A percentile compares a stretch with the other conserved stretches of the same genome.
Evolutionary conservation across 306 rosid species (phyloP).

Genomic region (Mimosa pudica): DNA sequence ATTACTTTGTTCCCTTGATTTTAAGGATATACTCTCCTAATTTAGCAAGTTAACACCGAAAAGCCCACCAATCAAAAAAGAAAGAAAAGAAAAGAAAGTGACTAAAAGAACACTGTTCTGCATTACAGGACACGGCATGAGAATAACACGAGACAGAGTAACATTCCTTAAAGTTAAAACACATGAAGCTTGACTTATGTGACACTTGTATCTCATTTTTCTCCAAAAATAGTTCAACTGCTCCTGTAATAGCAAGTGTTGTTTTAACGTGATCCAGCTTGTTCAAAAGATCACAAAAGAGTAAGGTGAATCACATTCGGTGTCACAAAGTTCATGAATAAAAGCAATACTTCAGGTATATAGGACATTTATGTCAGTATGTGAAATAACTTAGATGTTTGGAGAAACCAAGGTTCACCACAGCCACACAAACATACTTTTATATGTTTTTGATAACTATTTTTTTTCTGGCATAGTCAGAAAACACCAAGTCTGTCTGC

Average conservation of each 20-base stretch:
- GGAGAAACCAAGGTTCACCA: conserved; percentile 32
- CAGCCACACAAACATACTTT: conserved; percentile 25
- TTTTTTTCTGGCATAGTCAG: not conserved
- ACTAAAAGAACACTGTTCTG: not conserved
- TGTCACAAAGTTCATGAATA: not conserved
- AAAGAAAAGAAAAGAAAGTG: too few species aligned
- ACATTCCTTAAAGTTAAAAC: conserved; percentile 3
- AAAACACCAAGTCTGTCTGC: not conserved
- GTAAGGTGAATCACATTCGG: not conserved
- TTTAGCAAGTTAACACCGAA: not conserved
- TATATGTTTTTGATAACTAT: not conserved
- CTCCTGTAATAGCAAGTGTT: not conserved
- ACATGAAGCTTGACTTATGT: not conserved
- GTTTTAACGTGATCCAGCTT: not conserved
- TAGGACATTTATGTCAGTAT: not conserved
- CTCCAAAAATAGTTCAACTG: not conserved
- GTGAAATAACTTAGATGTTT: not conserved
- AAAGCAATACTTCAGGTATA: not conserved
- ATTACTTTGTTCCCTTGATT: not conserved
- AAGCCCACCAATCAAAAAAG: not conserved
- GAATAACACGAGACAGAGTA: not conserved
- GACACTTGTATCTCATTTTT: not conserved
- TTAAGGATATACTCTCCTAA: not conserved
- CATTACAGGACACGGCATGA: not conserved
- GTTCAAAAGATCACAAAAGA: not conserved